Conservation (phyloP, 768 basidiomycete genomes). For the Boletus reticuloceps region DNA sequence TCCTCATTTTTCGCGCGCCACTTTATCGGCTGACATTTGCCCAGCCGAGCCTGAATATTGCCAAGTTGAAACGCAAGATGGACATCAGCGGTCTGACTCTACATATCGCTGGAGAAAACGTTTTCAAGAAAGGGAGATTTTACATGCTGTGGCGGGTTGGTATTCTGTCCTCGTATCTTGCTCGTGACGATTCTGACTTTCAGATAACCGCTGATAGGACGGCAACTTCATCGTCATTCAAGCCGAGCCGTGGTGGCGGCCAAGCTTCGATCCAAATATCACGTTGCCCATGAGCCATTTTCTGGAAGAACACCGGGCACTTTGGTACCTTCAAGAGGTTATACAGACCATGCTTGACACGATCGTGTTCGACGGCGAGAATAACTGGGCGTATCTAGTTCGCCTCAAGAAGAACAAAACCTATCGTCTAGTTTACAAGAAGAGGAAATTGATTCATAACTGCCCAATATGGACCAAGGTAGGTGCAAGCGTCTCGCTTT, state of each 20-base stretch:
- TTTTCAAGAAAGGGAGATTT: conserved; percentile 15
- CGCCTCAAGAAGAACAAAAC: conserved; percentile 29
- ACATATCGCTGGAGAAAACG: conserved; percentile 5
- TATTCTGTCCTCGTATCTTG: not conserved
- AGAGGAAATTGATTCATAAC: conserved; percentile 18
- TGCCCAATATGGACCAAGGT: conserved; percentile 33
- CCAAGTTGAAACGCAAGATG: conserved; percentile 22
- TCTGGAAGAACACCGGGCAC: conserved; percentile 22
- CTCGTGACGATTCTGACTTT: conserved; percentile 3
- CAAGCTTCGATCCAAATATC: not conserved
- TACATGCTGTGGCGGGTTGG: conserved; percentile 29
- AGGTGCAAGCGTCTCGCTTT: not conserved
- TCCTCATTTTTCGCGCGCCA: not conserved
- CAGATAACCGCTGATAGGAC: conserved; percentile 12
- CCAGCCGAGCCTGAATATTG: conserved; percentile 21
- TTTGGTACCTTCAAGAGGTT: conserved; percentile 26
- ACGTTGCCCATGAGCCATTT: not conserved
- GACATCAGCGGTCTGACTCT: conserved; percentile 26
- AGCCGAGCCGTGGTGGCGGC: conserved; percentile 30
- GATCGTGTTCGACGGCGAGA: conserved; percentile 28
- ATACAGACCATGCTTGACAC: conserved; percentile 34
- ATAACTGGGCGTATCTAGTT: conserved; percentile 34
- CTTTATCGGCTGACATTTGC: conserved; percentile 1
- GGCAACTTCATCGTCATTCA: conserved; percentile 29
- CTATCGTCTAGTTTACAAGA: conserved; percentile 28